Percentiles rank a stretch among this genome's conserved stretches.
phyloP scores from a whole-genome alignment of 2,329 filamentous ascomycete genomes.

The Colletotrichum gloeosporioides region DNA sequence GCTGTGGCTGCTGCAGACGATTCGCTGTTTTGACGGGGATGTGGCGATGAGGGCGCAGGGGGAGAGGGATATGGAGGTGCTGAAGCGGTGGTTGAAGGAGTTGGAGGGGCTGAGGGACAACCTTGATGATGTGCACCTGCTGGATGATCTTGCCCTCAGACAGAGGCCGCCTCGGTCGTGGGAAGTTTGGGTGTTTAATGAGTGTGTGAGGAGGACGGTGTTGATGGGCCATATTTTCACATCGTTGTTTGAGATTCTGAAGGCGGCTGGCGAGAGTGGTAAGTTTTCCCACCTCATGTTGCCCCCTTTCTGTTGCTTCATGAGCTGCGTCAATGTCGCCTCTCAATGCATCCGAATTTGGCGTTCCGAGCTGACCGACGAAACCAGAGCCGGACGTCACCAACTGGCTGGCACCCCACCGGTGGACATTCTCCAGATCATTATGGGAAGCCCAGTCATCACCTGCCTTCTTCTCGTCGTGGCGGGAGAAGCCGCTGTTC shows the following conservation, averaged over 20 bases:
- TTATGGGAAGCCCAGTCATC: constrained; percentile 48
- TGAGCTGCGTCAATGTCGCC: neutral
- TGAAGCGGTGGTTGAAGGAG: constrained; percentile 41
- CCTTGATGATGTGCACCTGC: constrained; percentile 32
- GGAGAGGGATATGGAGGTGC: constrained; percentile 40
- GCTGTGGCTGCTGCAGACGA: constrained; percentile 43
- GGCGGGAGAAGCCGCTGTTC: constrained; percentile 47
- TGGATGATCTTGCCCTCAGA: constrained; percentile 27
- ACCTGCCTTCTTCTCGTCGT: constrained; percentile 46
- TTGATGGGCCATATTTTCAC: constrained; percentile 37
- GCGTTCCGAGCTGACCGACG: neutral
- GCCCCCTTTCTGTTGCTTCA: neutral
- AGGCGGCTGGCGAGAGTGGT: constrained; percentile 23
- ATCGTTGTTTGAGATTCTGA: constrained; percentile 39
- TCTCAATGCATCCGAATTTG: neutral
- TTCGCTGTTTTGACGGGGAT: constrained; percentile 51
- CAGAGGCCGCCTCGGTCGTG: constrained; percentile 43
- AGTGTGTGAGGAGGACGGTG: constrained; percentile 44
- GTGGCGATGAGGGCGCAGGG: constrained; percentile 43
- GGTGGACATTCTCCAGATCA: constrained; percentile 45
- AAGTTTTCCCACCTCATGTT: constrained; percentile 8
- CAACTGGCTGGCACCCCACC: constrained; percentile 24
- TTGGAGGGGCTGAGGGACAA: constrained; percentile 37
- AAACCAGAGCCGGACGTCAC: constrained; percentile 3
- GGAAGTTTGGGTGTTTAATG: constrained; percentile 52